These are phyloP conservation scores for Agarophyton chilense DNA, from an alignment of 23 red algal genomes.

Conservation along the genomic window DNA sequence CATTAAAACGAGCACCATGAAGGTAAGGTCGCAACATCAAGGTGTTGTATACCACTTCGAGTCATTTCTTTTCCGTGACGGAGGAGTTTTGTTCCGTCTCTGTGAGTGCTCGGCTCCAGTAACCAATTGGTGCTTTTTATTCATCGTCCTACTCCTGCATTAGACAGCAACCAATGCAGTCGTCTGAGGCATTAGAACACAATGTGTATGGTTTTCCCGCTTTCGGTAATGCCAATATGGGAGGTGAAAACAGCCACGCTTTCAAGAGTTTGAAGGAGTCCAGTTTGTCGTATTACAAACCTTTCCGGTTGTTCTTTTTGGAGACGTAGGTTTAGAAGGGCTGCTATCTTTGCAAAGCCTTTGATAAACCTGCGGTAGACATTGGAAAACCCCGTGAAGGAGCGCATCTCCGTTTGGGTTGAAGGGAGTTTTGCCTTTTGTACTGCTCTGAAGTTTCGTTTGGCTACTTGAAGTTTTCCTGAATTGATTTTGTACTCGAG, in stretches of 20 bases:
- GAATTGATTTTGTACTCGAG: constrained; percentile 26
- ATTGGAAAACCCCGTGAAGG: too few relatives aligned
- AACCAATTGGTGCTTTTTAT: constrained; percentile 1
- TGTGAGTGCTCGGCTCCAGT: not conserved
- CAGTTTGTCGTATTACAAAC: not conserved
- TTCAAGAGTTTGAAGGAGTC: constrained; percentile 28
- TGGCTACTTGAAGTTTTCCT: not conserved
- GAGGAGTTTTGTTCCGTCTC: too few relatives aligned
- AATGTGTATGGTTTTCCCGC: constrained; percentile 7
- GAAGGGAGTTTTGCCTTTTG: not conserved
- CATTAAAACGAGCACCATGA: not conserved
- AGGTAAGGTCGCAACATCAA: constrained; percentile 11
- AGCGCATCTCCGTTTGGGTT: too few relatives aligned
- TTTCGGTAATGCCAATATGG: constrained; percentile 16
- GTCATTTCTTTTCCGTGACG: not conserved
- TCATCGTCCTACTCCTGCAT: constrained; percentile 9
- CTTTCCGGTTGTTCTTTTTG: too few relatives aligned
- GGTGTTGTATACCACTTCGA: not conserved
- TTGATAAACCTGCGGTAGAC: too few relatives aligned
- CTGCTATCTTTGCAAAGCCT: too few relatives aligned
- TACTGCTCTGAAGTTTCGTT: not conserved
- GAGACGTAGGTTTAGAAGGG: too few relatives aligned
- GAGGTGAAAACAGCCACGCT: not conserved
- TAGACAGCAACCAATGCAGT: constrained; percentile 10
- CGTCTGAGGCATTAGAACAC: too few relatives aligned